Evolutionary conservation across 2,329 filamentous ascomycete species (phyloP).

Genomic region (Microdochium nivale): DNA sequence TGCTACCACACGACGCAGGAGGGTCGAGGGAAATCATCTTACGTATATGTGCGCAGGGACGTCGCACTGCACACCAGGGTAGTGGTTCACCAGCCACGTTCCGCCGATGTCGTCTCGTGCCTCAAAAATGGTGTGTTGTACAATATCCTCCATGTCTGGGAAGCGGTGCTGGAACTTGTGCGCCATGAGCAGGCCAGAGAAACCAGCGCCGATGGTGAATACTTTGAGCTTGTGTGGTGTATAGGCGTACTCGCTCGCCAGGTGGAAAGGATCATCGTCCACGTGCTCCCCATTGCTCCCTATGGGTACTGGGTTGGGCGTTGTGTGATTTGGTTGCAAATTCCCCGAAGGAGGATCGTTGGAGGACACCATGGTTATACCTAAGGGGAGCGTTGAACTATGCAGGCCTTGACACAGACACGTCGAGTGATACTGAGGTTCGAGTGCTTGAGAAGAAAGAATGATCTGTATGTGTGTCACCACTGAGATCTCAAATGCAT

Average conservation of each 20-base stretch:
- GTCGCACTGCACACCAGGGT: conserved; percentile 18
- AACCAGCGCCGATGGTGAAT: conserved; percentile 23
- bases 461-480: too few relatives aligned
- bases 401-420: too few relatives aligned
- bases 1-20: too few relatives aligned
- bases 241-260: conserved; percentile 16
- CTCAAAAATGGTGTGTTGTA: conserved; percentile 21
- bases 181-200: conserved; percentile 23
- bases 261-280: conserved; percentile 16
- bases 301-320: too few relatives aligned
- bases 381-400: too few relatives aligned
- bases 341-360: too few relatives aligned
- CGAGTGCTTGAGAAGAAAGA: too few relatives aligned
- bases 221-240: conserved; percentile 20
- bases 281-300: background rate
- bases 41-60: conserved; percentile 14
- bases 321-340: too few relatives aligned
- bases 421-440: too few relatives aligned
- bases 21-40: too few relatives aligned
- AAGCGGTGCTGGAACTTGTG: conserved; percentile 25
- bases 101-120: conserved; percentile 19
- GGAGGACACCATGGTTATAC: too few relatives aligned
- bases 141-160: conserved; percentile 15
- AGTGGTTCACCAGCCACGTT: conserved; percentile 24
- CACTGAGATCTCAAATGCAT: too few relatives aligned